Conservation (phyloP, 345 rosid species). For the Euclidium syriacum region DNA sequence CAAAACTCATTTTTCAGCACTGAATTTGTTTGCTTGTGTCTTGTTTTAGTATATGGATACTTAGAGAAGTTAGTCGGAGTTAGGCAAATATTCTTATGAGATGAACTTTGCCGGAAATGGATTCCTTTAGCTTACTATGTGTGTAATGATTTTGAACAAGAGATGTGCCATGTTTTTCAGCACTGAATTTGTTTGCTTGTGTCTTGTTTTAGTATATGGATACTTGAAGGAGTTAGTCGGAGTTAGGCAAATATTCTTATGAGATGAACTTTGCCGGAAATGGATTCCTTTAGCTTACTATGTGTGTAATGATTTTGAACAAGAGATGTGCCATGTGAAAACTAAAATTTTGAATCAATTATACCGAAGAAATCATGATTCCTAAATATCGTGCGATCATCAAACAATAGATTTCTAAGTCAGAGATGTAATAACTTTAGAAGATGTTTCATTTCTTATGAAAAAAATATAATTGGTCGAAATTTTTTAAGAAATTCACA, state of each 20-base stretch:
- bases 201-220: slow-evolving; percentile 31
- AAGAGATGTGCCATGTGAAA: slow-evolving; percentile 18
- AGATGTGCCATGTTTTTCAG: slow-evolving; percentile 14
- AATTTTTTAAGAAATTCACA: background rate
- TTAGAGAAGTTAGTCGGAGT: slow-evolving; percentile 47
- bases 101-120: background rate
- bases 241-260: background rate
- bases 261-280: background rate
- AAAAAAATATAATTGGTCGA: background rate
- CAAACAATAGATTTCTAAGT: background rate
- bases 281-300: slow-evolving; percentile 12
- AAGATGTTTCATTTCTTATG: background rate
- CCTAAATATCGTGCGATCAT: background rate
- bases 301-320: slow-evolving; percentile 26
- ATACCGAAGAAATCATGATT: slow-evolving; percentile 22
- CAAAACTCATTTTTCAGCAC: background rate
- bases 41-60: slow-evolving; percentile 35
- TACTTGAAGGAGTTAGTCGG: slow-evolving; percentile 50
- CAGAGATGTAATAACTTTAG: background rate
- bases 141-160: slow-evolving; percentile 30
- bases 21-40: slow-evolving; percentile 8
- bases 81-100: background rate
- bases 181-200: slow-evolving; percentile 6
- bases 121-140: slow-evolving; percentile 11
- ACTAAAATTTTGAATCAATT: slow-evolving; percentile 25